Conservation (phyloP, 2,329 filamentous ascomycete species). For the Domatiomyces globalis region DNA sequence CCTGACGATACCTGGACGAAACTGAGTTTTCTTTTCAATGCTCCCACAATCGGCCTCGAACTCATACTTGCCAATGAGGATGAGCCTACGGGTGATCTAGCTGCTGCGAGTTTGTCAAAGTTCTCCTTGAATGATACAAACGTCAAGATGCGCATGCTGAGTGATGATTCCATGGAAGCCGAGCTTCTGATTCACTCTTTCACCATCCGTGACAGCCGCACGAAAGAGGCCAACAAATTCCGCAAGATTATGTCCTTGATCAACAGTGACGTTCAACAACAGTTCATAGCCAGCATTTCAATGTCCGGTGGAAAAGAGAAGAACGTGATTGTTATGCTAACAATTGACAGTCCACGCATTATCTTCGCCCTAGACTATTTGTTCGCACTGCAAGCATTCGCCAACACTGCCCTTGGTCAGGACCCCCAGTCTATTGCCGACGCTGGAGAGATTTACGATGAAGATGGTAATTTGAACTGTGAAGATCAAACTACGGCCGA, state of each 20-base stretch:
- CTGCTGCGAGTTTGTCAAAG: conserved; percentile 70
- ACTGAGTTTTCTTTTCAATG: conserved; percentile 79
- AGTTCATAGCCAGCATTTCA: conserved; percentile 94
- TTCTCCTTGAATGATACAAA: conserved; percentile 91
- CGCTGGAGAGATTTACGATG: conserved; percentile 26
- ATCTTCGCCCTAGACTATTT: conserved; percentile 95
- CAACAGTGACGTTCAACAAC: conserved; percentile 80
- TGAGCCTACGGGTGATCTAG: conserved; percentile 62
- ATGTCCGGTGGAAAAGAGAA: conserved; percentile 74
- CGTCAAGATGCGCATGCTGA: conserved; percentile 83
- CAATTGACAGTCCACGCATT: conserved; percentile 82
- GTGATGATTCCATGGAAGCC: conserved; percentile 78
- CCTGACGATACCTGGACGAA: conserved; percentile 72
- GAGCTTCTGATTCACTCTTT: conserved; percentile 90
- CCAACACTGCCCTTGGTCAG: conserved; percentile 52
- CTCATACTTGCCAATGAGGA: conserved; percentile 63
- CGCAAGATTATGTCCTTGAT: conserved; percentile 95
- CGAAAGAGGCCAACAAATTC: conserved; percentile 83
- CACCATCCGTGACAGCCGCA: conserved; percentile 85
- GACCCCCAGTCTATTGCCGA: conserved; percentile 38
- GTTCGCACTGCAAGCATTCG: conserved; percentile 73
- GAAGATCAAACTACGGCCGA: conserved; percentile 30
- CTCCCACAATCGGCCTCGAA: conserved; percentile 77
- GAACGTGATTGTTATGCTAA: conserved; percentile 77
- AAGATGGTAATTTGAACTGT: conserved; percentile 35